A percentile compares a stretch with the other conserved stretches of the same genome.
These are phyloP conservation scores for Salvia miltiorrhiza DNA, from an alignment of 257 asterid genomes.

Conservation along the genomic window DNA sequence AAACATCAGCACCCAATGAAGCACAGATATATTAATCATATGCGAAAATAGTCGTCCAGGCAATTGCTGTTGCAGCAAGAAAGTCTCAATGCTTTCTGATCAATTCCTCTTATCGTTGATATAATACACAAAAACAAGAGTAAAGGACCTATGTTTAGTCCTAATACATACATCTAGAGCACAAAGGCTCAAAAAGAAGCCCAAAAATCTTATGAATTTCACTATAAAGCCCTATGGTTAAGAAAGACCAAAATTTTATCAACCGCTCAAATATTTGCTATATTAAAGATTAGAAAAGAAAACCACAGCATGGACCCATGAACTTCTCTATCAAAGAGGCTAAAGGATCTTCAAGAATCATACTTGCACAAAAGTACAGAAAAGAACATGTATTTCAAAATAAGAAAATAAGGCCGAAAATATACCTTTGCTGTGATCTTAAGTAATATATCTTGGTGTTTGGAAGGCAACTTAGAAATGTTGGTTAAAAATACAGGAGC, in stretches of 20 bases:
- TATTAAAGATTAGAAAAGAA: background rate
- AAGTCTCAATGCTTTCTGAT: background rate
- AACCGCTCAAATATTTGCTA: background rate
- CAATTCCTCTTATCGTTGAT: background rate
- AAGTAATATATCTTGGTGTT: constrained; percentile 83
- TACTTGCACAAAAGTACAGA: background rate
- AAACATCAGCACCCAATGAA: background rate
- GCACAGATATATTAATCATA: background rate
- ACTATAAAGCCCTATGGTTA: constrained; percentile 7
- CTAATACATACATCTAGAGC: no score
- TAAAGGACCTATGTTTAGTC: no score
- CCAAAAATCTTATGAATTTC: background rate
- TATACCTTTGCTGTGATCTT: constrained; percentile 73
- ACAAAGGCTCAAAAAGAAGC: no score
- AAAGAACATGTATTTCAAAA: constrained; percentile 7
- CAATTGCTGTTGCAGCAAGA: background rate
- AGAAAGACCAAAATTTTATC: background rate
- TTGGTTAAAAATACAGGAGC: constrained; percentile 61
- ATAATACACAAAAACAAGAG: background rate
- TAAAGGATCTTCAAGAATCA: constrained; percentile 4
- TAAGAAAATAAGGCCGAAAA: constrained; percentile 15
- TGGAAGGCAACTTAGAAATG: constrained; percentile 78
- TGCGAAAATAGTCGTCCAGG: background rate
- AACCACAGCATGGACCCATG: background rate
- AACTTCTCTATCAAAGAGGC: constrained; percentile 12